Percentiles rank a stretch among this genome's conserved stretches.
These are phyloP conservation scores for Hortiboletus flavorubellus DNA, from an alignment of 768 basidiomycete species.

Conservation along the genomic window DNA sequence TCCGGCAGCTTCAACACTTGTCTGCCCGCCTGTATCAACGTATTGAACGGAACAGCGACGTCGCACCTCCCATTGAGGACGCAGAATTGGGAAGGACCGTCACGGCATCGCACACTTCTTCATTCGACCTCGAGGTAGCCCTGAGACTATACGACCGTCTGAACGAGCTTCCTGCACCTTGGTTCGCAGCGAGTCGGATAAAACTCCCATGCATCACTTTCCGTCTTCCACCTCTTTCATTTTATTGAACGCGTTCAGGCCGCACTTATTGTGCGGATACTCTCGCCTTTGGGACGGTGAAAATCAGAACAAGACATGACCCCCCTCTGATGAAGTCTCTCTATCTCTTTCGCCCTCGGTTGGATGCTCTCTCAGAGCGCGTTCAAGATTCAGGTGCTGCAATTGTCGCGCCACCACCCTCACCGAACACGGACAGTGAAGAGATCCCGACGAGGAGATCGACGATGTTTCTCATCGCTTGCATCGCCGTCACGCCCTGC, in stretches of 20 bases:
- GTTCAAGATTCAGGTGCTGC: neutral
- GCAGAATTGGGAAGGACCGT: neutral
- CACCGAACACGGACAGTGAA: neutral
- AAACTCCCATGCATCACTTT: neutral
- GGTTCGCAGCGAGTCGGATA: neutral
- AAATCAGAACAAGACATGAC: neutral
- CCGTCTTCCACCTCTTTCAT: no score
- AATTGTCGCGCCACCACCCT: neutral
- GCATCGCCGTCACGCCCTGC: no score
- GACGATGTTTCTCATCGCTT: no score
- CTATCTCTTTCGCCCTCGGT: neutral
- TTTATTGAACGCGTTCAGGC: no score
- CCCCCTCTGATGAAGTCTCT: no score
- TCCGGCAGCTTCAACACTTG: no score
- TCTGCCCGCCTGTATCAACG: no score
- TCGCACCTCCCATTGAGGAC: neutral
- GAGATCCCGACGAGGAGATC: no score
- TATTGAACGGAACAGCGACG: no score
- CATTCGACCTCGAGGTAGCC: neutral
- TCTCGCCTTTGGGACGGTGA: no score
- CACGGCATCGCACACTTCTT: neutral
- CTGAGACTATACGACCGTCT: neutral
- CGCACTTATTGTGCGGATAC: no score
- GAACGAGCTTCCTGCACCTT: neutral
- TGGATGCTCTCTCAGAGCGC: neutral